Conservation (phyloP, 2,329 filamentous ascomycete genomes). For the Verticillium dahliae region DNA sequence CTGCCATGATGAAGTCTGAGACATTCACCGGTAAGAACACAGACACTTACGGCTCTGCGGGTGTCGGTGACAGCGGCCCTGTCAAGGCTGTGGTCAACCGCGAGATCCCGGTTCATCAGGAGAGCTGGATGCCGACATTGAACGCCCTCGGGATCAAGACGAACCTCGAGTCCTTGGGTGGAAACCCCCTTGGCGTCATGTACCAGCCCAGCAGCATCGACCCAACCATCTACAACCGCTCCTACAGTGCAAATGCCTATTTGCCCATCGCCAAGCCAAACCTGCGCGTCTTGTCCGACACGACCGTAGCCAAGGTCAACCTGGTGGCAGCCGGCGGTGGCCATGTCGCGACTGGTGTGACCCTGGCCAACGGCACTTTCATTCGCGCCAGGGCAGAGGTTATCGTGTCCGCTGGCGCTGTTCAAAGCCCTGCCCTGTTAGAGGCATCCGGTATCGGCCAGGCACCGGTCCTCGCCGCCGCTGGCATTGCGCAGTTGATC, state of each 20-base stretch:
- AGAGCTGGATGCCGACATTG: slow-evolving; percentile 36
- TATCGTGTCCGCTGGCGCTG: slow-evolving; percentile 34
- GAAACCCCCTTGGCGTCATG: slow-evolving; percentile 42
- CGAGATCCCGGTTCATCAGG: slow-evolving; percentile 32
- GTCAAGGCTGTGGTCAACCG: slow-evolving; percentile 28
- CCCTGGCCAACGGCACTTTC: slow-evolving; percentile 15
- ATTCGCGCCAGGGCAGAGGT: slow-evolving; percentile 22
- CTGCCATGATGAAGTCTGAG: slow-evolving; percentile 21
- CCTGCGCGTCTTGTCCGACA: slow-evolving; percentile 28
- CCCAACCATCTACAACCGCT: slow-evolving; percentile 37
- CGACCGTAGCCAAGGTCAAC: slow-evolving; percentile 29
- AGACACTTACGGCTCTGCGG: slow-evolving; percentile 9
- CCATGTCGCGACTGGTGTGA: slow-evolving; percentile 15
- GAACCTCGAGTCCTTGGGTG: slow-evolving; percentile 38
- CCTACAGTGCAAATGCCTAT: slow-evolving; percentile 38
- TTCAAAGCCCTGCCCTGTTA: slow-evolving; percentile 50
- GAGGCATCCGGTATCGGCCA: slow-evolving; percentile 52
- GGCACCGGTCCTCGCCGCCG: slow-evolving; percentile 33
- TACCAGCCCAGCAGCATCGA: slow-evolving; percentile 43
- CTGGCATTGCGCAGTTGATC: slow-evolving; percentile 38
- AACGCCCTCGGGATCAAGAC: slow-evolving; percentile 32
- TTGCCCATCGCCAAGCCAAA: slow-evolving; percentile 32
- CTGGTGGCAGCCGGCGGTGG: slow-evolving; percentile 16
- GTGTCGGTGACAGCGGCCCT: slow-evolving; percentile 15
- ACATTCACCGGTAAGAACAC: slow-evolving; percentile 17